phyloP scores from a whole-genome alignment of 805 yeast genomes.

The Teunomyces panamensis region DNA sequence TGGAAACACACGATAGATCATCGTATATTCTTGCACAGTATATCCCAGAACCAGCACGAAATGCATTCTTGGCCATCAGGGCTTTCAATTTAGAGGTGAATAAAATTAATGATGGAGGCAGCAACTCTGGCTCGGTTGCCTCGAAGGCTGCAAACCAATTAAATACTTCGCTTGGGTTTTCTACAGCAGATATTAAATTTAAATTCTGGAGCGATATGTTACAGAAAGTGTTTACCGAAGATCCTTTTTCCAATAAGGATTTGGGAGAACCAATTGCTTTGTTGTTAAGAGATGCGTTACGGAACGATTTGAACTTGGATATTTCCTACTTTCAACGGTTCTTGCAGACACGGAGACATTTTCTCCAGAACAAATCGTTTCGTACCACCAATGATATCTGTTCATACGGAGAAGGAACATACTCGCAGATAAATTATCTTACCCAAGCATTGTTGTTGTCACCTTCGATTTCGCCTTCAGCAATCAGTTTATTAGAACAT shows the following conservation, averaged over 20 bases:
- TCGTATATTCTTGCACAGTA: slow-evolving; percentile 66
- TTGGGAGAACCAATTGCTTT: slow-evolving; percentile 64
- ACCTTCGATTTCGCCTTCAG: slow-evolving; percentile 55
- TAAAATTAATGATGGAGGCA: slow-evolving; percentile 39
- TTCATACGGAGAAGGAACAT: slow-evolving; percentile 76
- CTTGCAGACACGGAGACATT: slow-evolving; percentile 55
- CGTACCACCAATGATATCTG: slow-evolving; percentile 56
- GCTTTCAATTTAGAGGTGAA: slow-evolving; percentile 66
- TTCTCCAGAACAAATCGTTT: slow-evolving; percentile 47
- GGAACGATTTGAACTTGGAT: slow-evolving; percentile 50
- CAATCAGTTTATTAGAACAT: slow-evolving; percentile 45
- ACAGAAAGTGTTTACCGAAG: slow-evolving; percentile 38
- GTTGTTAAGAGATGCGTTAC: slow-evolving; percentile 53
- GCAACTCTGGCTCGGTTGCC: slow-evolving; percentile 18
- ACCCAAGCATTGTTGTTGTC: slow-evolving; percentile 59
- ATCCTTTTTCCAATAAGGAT: slow-evolving; percentile 29
- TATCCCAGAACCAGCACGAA: slow-evolving; percentile 61
- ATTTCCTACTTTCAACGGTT: slow-evolving; percentile 55
- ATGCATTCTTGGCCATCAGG: slow-evolving; percentile 59
- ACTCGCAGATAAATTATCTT: slow-evolving; percentile 69
- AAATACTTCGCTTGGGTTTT: slow-evolving; percentile 31
- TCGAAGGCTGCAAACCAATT: slow-evolving; percentile 30
- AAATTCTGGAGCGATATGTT: slow-evolving; percentile 73
- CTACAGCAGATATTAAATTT: slow-evolving; percentile 53
- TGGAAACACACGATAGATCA: slow-evolving; percentile 56